These are phyloP conservation scores for Phaseolus coccineus DNA, from an alignment of 331 rosid species.

Conservation along the genomic window DNA sequence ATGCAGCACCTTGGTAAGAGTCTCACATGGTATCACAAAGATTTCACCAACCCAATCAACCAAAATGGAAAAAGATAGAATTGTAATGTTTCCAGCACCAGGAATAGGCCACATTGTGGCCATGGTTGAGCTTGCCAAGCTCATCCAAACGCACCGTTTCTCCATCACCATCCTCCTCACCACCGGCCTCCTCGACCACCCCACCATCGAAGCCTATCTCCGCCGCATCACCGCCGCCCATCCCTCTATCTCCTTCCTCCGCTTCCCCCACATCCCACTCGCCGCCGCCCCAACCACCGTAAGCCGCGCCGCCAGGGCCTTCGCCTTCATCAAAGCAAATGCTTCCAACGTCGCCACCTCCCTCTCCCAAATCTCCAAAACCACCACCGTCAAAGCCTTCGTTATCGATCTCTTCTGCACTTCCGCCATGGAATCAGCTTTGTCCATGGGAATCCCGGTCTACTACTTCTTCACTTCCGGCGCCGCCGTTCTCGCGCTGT, in stretches of 20 bases:
- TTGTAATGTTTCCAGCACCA: conserved; percentile 57
- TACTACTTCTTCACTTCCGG: conserved; percentile 64
- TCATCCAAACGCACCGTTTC: conserved; percentile 24
- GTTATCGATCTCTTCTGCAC: conserved; percentile 63
- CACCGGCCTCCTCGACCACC: conserved; percentile 41
- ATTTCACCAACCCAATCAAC: too few species aligned
- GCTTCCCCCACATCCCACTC: conserved; percentile 37
- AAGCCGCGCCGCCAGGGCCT: neutral
- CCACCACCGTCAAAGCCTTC: conserved; percentile 43
- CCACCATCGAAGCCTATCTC: conserved; percentile 50
- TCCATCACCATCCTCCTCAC: conserved; percentile 62
- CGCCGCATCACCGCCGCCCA: conserved; percentile 50
- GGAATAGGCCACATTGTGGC: conserved; percentile 59
- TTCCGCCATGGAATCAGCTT: conserved; percentile 36
- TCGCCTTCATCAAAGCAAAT: conserved; percentile 49
- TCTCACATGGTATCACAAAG: too few species aligned
- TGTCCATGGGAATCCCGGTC: conserved; percentile 48
- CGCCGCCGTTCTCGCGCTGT: conserved; percentile 47
- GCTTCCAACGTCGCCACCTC: conserved; percentile 24
- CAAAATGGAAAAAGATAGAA: neutral
- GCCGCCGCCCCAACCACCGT: neutral
- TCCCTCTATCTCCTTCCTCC: conserved; percentile 62
- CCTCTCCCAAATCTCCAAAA: conserved; percentile 43
- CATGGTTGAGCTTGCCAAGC: conserved; percentile 64
- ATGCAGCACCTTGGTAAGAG: too few species aligned